Percentiles rank a stretch among this genome's conserved stretches.
Conservation (phyloP, 2,329 filamentous ascomycete species). For the Fusarium coffeatum region DNA sequence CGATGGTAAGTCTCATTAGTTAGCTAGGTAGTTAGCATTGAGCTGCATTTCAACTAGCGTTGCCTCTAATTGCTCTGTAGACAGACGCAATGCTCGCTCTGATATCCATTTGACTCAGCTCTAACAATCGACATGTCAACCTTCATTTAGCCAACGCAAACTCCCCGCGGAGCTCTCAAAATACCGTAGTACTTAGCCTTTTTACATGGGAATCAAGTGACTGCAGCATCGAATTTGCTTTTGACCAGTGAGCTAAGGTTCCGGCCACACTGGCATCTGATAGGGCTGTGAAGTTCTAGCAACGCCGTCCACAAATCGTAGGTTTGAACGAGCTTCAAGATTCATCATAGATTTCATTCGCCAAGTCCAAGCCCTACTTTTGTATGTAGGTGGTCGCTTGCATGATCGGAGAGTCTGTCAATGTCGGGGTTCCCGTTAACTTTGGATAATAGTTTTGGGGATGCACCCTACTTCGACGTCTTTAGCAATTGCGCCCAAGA, state of each 20-base stretch:
- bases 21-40: not conserved
- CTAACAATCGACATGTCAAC: not conserved
- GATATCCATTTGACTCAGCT: not conserved
- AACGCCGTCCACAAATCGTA: not conserved
- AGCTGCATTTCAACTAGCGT: not conserved
- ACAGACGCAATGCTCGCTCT: not conserved
- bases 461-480: not conserved
- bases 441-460: not conserved
- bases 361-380: not conserved
- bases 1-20: not conserved
- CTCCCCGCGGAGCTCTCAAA: not conserved
- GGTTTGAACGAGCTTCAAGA: not conserved
- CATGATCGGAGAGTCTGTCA: not conserved
- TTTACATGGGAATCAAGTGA: not conserved
- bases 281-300: conserved; percentile 22
- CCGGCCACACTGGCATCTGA: conserved; percentile 10
- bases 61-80: not conserved
- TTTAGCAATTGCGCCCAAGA: not conserved
- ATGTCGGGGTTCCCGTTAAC: not conserved
- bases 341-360: not conserved
- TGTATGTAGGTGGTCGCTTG: not conserved
- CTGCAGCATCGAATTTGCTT: not conserved
- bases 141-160: not conserved
- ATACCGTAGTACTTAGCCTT: not conserved
- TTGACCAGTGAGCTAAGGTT: not conserved